Conservation (phyloP, 2,329 filamentous ascomycete species). For the Acarospora socialis region DNA sequence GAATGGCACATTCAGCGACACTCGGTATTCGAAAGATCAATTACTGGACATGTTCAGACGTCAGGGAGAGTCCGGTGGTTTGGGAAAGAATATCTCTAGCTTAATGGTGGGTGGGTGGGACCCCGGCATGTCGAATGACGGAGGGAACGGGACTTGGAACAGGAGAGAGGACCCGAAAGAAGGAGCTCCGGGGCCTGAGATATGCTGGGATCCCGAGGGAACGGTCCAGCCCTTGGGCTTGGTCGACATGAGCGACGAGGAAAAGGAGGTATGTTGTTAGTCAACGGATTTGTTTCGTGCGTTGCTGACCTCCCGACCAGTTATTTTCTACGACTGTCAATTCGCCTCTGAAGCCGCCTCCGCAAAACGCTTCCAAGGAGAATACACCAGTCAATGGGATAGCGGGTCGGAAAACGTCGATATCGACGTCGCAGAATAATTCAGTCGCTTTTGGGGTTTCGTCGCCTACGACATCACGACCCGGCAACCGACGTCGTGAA, state of each 20-base stretch:
- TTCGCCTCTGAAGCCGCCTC: constrained; percentile 76
- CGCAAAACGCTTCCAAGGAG: constrained; percentile 51
- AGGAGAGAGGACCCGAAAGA: constrained; percentile 62
- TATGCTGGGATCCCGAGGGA: constrained; percentile 75
- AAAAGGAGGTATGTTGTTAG: constrained; percentile 46
- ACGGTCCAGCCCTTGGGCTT: constrained; percentile 57
- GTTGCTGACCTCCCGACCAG: constrained; percentile 34
- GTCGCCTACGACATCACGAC: constrained; percentile 60
- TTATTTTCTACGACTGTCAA: constrained; percentile 79
- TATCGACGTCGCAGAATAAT: constrained; percentile 52
- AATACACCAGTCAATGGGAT: constrained; percentile 39
- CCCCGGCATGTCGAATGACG: constrained; percentile 54
- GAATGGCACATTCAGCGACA: constrained; percentile 40
- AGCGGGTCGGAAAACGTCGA: constrained; percentile 65
- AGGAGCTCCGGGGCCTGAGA: constrained; percentile 64
- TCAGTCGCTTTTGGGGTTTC: constrained; percentile 52
- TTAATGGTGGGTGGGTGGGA: constrained; percentile 69
- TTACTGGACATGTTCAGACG: constrained; percentile 58
- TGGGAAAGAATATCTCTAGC: constrained; percentile 47
- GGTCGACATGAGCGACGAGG: constrained; percentile 54
- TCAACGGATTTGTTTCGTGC: constrained; percentile 9
- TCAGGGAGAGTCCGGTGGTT: constrained; percentile 38
- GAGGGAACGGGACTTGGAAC: constrained; percentile 53
- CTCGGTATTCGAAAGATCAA: constrained; percentile 65
- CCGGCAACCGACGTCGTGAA: constrained; percentile 67